Evolutionary conservation across 257 asterid species (phyloP).

Genomic region (Solanum tarijense): DNA sequence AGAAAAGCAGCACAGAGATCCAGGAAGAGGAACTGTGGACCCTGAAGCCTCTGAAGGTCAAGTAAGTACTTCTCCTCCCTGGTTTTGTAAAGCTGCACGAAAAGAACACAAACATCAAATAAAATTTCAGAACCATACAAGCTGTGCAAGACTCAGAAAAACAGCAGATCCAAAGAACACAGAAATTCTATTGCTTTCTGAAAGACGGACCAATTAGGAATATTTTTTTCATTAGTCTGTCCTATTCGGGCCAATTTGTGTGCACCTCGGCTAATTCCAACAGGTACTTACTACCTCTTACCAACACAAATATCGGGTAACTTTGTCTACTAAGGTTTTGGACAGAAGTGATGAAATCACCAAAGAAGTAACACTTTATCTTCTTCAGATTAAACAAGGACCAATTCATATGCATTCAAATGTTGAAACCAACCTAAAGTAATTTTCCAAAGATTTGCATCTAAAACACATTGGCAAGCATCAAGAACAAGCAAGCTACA

Average conservation of each 20-base stretch:
- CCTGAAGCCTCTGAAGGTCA: constrained; percentile 82
- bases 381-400: neutral
- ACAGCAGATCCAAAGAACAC: neutral
- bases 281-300: neutral
- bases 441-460: neutral
- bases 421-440: neutral
- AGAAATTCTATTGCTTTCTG: neutral
- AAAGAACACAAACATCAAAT: neutral
- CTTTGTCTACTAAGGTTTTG: neutral
- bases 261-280: neutral
- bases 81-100: constrained; percentile 75
- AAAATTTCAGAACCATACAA: neutral
- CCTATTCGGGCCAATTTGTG: neutral
- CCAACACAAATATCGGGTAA: neutral
- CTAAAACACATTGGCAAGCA: neutral
- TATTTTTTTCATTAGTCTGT: neutral
- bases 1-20: constrained; percentile 89
- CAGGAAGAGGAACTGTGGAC: constrained; percentile 76
- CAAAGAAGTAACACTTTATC: neutral
- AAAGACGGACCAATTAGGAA: neutral
- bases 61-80: constrained; percentile 80
- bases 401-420: neutral
- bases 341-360: neutral
- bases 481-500: neutral
- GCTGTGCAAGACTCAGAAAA: neutral